Percentiles rank a stretch among this genome's conserved stretches.
phyloP scores from a whole-genome alignment of 345 rosid species.

The Boechera retrofracta region DNA sequence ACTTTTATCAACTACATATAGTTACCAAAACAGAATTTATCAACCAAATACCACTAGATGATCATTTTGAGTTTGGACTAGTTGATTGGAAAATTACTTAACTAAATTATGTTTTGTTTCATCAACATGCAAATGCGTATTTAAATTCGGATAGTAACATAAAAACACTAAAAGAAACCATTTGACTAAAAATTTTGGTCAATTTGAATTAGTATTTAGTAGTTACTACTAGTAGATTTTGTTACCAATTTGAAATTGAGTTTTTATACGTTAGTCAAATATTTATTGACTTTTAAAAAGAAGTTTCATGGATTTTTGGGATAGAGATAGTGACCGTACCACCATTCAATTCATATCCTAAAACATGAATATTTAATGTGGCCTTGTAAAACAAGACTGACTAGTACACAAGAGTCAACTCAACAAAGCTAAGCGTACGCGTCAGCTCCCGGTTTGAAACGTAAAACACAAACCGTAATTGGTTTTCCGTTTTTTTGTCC shows the following conservation, averaged over 20 bases:
- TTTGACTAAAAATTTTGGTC: background rate
- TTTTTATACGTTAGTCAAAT: background rate
- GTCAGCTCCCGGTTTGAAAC: constrained; percentile 38
- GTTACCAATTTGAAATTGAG: background rate
- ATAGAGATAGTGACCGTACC: constrained; percentile 13
- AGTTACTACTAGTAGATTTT: background rate
- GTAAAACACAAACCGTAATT: background rate
- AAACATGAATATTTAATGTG: background rate
- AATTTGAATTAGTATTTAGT: background rate
- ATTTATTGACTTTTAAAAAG: background rate
- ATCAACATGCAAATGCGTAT: background rate
- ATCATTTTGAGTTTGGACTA: background rate
- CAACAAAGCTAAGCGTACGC: constrained; percentile 38
- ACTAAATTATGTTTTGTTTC: no score
- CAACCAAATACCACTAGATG: background rate
- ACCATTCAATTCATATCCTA: background rate
- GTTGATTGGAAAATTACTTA: background rate
- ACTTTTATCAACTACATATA: no score
- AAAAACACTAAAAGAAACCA: background rate
- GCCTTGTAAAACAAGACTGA: constrained; percentile 23
- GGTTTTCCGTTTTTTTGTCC: background rate
- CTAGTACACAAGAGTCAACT: constrained; percentile 16
- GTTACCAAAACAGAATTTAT: background rate
- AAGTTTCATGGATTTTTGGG: background rate
- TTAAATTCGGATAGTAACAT: background rate